phyloP scores from a whole-genome alignment of 345 rosid genomes.

The Populus euphratica region DNA sequence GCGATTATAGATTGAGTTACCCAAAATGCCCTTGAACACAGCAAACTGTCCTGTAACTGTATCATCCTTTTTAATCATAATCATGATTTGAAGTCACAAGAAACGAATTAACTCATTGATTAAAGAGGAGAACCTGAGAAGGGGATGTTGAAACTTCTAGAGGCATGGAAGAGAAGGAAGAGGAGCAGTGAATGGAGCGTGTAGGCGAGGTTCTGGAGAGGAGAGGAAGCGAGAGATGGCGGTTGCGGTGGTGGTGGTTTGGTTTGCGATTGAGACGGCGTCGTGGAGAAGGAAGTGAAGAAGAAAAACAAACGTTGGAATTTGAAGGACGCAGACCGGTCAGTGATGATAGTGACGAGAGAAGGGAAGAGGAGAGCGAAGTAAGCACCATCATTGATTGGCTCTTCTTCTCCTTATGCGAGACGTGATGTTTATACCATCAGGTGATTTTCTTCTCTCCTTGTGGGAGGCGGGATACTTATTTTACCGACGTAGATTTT shows the following conservation, averaged over 20 bases:
- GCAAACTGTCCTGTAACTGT: slow-evolving; percentile 49
- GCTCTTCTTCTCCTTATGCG: no score
- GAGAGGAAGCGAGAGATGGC: slow-evolving; percentile 12
- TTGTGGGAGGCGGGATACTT: no score
- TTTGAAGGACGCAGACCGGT: neutral
- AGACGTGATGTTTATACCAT: no score
- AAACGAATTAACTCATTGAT: neutral
- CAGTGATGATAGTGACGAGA: neutral
- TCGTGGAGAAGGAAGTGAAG: slow-evolving; percentile 1
- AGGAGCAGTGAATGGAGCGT: slow-evolving; percentile 16
- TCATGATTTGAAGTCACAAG: neutral
- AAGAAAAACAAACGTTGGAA: neutral
- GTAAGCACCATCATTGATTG: no score
- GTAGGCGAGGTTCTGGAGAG: slow-evolving; percentile 6
- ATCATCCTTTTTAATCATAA: slow-evolving; percentile 21
- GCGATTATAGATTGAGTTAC: slow-evolving; percentile 58
- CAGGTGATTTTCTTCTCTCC: no score
- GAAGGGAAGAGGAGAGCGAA: neutral
- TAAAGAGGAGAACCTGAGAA: slow-evolving; percentile 43
- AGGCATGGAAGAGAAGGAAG: slow-evolving; percentile 50
- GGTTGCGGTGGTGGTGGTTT: slow-evolving; percentile 4
- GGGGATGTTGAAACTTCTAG: slow-evolving; percentile 28
- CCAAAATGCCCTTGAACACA: slow-evolving; percentile 71
- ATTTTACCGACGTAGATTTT: no score
- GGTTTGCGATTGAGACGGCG: slow-evolving; percentile 3